Evolutionary conservation across 345 rosid species (phyloP).

Genomic region (Turritis glabra): DNA sequence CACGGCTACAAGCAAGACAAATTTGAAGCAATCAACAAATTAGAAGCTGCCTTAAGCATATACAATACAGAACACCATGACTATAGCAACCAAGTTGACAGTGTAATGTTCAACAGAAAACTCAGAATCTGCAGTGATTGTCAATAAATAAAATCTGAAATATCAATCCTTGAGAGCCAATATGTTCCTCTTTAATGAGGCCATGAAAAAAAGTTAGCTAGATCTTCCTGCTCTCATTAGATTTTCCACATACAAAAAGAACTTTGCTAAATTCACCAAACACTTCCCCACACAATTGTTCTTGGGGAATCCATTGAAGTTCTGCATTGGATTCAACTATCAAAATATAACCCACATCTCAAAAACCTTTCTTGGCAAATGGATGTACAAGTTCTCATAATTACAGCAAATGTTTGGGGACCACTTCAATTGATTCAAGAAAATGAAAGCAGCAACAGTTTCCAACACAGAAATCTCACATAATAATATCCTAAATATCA

Average conservation of each 20-base stretch:
- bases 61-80: not conserved
- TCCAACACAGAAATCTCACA: conserved; percentile 31
- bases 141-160: not conserved
- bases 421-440: conserved; percentile 34
- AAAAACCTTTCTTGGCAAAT: conserved; percentile 32
- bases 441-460: conserved; percentile 30
- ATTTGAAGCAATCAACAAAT: not conserved
- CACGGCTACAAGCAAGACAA: conserved; percentile 62
- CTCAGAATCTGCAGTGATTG: not conserved
- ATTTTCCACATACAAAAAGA: conserved; percentile 20
- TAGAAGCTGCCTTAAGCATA: not conserved
- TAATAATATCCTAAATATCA: conserved; percentile 19
- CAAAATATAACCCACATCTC: conserved; percentile 35
- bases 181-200: conserved; percentile 11
- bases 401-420: conserved; percentile 25
- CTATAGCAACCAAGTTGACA: not conserved
- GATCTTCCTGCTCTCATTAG: not conserved
- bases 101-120: not conserved
- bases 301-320: conserved; percentile 31
- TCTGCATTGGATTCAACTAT: conserved; percentile 22
- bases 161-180: not conserved
- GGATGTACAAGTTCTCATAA: conserved; percentile 29
- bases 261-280: conserved; percentile 7
- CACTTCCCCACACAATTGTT: conserved; percentile 25
- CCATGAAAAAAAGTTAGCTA: conserved; percentile 1